Evolutionary conservation across 768 basidiomycete species (phyloP).

Genomic region (Rhodotorula taiwanensis): DNA sequence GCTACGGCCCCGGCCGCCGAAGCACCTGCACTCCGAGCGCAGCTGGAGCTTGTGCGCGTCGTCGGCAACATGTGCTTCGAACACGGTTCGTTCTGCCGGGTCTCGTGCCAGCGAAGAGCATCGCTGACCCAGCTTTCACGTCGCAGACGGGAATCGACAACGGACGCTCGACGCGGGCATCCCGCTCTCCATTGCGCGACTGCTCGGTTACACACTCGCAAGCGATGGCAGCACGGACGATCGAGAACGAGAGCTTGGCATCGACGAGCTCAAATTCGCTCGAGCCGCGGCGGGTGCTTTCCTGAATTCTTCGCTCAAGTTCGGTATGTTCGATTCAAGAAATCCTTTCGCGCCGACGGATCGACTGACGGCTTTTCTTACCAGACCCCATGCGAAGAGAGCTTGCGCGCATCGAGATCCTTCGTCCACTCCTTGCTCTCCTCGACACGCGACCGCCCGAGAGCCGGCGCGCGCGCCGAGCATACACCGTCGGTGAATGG

Average conservation of each 20-base stretch:
- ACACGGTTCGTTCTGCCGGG: conserved; percentile 17
- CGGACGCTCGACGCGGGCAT: conserved; percentile 10
- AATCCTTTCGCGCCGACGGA: too few relatives aligned
- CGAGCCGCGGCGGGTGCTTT: conserved; percentile 25
- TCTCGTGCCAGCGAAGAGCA: too few relatives aligned
- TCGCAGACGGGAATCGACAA: conserved; percentile 31
- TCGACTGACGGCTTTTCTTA: neutral
- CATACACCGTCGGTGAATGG: conserved; percentile 19
- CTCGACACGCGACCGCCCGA: conserved; percentile 13
- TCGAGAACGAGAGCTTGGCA: neutral
- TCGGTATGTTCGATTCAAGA: neutral
- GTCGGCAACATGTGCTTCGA: conserved; percentile 35
- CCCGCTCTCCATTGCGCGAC: neutral
- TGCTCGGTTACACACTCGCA: neutral
- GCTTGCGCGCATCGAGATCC: neutral
- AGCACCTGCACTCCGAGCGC: neutral
- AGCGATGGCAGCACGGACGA: neutral
- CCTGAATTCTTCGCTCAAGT: conserved; percentile 32
- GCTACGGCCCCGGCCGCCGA: too few relatives aligned
- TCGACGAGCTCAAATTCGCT: conserved; percentile 18
- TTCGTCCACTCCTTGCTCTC: conserved; percentile 18
- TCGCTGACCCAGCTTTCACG: neutral
- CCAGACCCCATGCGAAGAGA: conserved; percentile 30
- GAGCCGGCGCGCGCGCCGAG: neutral
- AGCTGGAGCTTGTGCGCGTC: conserved; percentile 23